Conservation (phyloP, 2,329 filamentous ascomycete species). For the Cordyceps fumosorosea region DNA sequence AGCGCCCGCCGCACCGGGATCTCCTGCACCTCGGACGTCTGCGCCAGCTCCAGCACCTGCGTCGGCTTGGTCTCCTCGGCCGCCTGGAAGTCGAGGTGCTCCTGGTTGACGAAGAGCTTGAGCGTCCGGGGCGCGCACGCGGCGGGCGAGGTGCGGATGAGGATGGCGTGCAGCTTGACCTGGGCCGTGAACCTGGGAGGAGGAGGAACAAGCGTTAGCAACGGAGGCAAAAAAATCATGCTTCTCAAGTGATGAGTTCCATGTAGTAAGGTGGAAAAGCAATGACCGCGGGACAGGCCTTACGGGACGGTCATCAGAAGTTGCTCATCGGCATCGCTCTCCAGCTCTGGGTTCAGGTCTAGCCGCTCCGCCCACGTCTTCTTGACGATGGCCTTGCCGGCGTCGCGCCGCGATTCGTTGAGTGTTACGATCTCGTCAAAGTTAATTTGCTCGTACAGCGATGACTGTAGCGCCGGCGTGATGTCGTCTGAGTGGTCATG, state of each 20-base stretch:
- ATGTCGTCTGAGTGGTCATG: conserved; percentile 93
- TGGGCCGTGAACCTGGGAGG: conserved; percentile 75
- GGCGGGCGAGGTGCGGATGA: conserved; percentile 71
- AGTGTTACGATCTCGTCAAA: conserved; percentile 79
- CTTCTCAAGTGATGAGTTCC: too few relatives aligned
- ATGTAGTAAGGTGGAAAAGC: background rate
- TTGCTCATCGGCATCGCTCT: conserved; percentile 86
- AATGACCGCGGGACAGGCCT: conserved; percentile 27
- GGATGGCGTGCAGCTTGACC: conserved; percentile 83
- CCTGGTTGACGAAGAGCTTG: conserved; percentile 80
- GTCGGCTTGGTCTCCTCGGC: conserved; percentile 64
- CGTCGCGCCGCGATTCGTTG: conserved; percentile 66
- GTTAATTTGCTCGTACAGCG: conserved; percentile 86
- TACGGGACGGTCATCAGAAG: conserved; percentile 88
- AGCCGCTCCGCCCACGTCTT: conserved; percentile 89
- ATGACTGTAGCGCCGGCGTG: conserved; percentile 81
- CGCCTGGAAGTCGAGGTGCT: conserved; percentile 76
- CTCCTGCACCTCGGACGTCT: conserved; percentile 78
- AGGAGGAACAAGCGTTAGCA: background rate
- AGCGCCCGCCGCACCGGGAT: conserved; percentile 79
- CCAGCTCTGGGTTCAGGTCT: conserved; percentile 63
- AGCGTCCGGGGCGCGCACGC: conserved; percentile 71
- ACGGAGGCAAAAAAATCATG: background rate
- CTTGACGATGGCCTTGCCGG: conserved; percentile 69
- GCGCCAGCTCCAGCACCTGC: conserved; percentile 71